phyloP scores from a whole-genome alignment of 495 filamentous ascomycete species.

The Penicillium malachiteum region DNA sequence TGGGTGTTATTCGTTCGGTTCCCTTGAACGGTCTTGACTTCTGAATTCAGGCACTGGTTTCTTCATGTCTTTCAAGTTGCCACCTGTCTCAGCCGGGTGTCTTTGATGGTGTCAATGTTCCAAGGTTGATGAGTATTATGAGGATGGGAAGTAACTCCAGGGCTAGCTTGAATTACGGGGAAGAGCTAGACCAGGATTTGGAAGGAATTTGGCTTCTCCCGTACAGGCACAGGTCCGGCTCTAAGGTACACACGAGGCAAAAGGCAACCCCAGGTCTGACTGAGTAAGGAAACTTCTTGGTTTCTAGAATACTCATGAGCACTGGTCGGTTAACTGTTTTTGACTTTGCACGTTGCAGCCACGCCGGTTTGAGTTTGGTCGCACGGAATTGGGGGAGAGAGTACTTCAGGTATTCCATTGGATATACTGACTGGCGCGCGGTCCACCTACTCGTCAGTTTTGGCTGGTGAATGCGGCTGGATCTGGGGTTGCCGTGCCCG shows the following conservation, averaged over 20 bases:
- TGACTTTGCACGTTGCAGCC: constrained; percentile 23
- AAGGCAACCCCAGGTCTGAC: neutral
- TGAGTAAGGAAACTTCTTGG: neutral
- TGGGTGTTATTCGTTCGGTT: neutral
- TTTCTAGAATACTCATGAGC: constrained; percentile 20
- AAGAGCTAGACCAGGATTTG: no score
- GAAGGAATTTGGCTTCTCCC: no score
- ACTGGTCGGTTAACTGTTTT: constrained; percentile 2
- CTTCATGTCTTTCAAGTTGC: no score
- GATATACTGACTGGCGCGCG: constrained; percentile 10
- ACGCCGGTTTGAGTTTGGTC: constrained; percentile 26
- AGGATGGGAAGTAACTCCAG: no score
- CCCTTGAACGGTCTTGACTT: neutral
- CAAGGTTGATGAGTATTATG: no score
- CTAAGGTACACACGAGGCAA: neutral
- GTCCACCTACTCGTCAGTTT: constrained; percentile 12
- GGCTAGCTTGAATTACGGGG: no score
- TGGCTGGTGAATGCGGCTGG: constrained; percentile 17
- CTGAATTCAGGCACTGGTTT: no score
- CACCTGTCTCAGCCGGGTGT: no score
- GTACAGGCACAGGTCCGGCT: neutral
- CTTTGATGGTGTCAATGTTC: no score
- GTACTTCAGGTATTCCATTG: constrained; percentile 5
- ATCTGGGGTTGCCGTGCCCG: constrained; percentile 19
- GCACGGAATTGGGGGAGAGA: constrained; percentile 15